A percentile compares a stretch with the other conserved stretches of the same genome.
Conservation (phyloP, 106 monocot species). For the Hemerocallis citrina region DNA sequence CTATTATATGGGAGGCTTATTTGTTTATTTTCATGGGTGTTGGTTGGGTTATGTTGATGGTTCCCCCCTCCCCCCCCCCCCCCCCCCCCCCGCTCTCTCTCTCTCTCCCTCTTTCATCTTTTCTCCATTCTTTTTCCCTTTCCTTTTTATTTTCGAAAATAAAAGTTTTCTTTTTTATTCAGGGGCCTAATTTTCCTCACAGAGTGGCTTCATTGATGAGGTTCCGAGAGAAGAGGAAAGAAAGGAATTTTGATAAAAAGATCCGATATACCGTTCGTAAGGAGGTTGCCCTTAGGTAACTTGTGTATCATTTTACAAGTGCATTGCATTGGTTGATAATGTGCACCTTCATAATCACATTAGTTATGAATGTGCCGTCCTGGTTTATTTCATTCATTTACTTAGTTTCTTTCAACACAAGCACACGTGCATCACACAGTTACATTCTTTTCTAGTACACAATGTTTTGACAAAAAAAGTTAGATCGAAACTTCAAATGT, state of each 20-base stretch:
- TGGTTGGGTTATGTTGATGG: not conserved
- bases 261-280: conserved; percentile 57
- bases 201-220: conserved; percentile 70
- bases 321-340: too few species aligned
- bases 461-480: too few species aligned
- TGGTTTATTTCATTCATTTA: too few species aligned
- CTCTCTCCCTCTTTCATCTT: not conserved
- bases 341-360: too few species aligned
- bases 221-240: conserved; percentile 74
- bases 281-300: conserved; percentile 63
- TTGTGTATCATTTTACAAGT: not conserved
- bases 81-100: too few species aligned
- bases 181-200: conserved; percentile 51
- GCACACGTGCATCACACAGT: too few species aligned
- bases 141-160: not conserved
- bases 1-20: not conserved
- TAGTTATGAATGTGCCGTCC: too few species aligned
- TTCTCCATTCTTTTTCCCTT: too few species aligned
- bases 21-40: not conserved
- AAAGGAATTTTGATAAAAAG: conserved; percentile 72
- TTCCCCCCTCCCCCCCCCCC: not conserved
- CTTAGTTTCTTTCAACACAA: too few species aligned
- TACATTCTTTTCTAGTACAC: not conserved
- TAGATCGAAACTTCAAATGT: too few species aligned
- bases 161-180: conserved; percentile 1